Conservation (phyloP, 2,329 filamentous ascomycete species). For the Acrocalymma vagum region DNA sequence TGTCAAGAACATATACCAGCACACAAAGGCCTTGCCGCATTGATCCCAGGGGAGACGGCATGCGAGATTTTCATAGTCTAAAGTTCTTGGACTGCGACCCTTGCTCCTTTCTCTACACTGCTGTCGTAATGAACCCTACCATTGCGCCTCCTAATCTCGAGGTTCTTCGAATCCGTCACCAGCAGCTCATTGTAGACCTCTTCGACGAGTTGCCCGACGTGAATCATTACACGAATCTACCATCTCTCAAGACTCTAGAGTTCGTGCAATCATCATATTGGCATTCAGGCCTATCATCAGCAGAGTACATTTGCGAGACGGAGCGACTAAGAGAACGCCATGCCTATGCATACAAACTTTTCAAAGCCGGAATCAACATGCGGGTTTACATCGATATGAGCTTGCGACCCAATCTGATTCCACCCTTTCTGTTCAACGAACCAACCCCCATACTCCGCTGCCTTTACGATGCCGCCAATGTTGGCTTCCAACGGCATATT, state of each 20-base stretch:
- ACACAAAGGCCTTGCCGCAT: constrained; percentile 23
- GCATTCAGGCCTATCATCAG: constrained; percentile 11
- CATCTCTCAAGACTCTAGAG: constrained; percentile 36
- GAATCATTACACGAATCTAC: constrained; percentile 31
- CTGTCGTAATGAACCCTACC: constrained; percentile 31
- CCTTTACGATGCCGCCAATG: constrained; percentile 56
- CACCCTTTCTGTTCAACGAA: constrained; percentile 43
- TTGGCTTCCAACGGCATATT: constrained; percentile 36
- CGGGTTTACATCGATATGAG: constrained; percentile 36
- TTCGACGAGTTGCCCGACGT: constrained; percentile 38
- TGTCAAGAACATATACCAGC: constrained; percentile 22
- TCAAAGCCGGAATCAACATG: constrained; percentile 34
- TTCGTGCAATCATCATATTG: constrained; percentile 31
- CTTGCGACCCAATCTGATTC: constrained; percentile 29
- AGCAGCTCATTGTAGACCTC: constrained; percentile 25
- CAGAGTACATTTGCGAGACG: constrained; percentile 31
- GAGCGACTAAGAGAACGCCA: constrained; percentile 37
- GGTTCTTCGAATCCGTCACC: constrained; percentile 35
- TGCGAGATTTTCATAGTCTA: constrained; percentile 41
- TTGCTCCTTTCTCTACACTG: constrained; percentile 38
- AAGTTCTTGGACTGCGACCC: constrained; percentile 38
- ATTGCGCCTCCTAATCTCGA: constrained; percentile 39
- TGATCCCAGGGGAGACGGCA: constrained; percentile 29
- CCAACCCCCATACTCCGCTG: constrained; percentile 26
- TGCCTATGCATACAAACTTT: constrained; percentile 33